Evolutionary conservation across 495 filamentous ascomycete genomes (phyloP), one percentile per base, ranked within the genome.

Genomic region (Podospora didyma): DNA sequence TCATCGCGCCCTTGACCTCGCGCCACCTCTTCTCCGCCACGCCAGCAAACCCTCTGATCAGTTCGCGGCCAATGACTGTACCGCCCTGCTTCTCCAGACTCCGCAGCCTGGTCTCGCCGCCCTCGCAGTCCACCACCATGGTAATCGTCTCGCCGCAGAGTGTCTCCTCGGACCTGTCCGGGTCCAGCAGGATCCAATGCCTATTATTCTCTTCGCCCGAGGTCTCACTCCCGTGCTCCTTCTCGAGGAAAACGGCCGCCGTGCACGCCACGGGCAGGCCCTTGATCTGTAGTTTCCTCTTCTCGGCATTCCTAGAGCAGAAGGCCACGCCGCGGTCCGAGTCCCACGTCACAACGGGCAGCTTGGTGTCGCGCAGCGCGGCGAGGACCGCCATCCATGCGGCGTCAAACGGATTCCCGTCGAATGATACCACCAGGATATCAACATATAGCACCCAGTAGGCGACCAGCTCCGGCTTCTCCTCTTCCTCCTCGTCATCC

Each of bases 381-480:
- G 90, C 86, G 35, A 96, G 60, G 4, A 96, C 79, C 12, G 90
- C 85, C 0, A 85, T 80, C 93, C 92, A 97, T 0, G 89, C 89
- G 2, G 87, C 88, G 59, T 97, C 92, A 62, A 97, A 91, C 14
- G 89, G 82, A 64, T 92, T 95, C 0, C 93, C 93, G 50, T 95
- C 92, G 14, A 96, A 82, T 0, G 90, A 93, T 52, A 97, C 85
- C 67, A 95, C 89, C 66, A 96, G 80, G 22, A 96, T 71, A 70
- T 96, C 91, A 57, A 98, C 91, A 64, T 96, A 96, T 2, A 98
- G 83, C 10, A 87, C 85, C 93, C 93, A 98, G 68, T 90, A 97
- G 5, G 85, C 92, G 68, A 89, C 90, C 31, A 90, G 74, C 63
- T 87, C 80, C 37, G 64, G 54, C 49, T 68, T 58, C 51, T 62